A percentile compares a stretch with the other conserved stretches of the same genome.
Conservation (phyloP, 106 monocot species). For the Phalaenopsis aphrodite region DNA sequence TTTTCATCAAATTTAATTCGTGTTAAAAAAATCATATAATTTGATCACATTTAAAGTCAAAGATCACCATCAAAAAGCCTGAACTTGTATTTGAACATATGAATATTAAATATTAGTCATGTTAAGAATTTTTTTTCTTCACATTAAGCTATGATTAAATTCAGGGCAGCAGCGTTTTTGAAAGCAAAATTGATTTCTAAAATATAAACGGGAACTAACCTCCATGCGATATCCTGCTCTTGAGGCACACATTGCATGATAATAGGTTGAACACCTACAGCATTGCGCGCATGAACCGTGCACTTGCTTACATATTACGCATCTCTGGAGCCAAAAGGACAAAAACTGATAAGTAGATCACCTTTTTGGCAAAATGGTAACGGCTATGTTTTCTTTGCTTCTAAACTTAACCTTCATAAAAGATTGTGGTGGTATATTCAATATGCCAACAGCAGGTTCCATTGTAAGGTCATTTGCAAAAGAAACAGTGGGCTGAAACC, state of each 20-base stretch:
- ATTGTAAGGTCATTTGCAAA: constrained; percentile 79
- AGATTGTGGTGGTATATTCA: constrained; percentile 55
- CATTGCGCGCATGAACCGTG: constrained; percentile 94
- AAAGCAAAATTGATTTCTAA: background rate
- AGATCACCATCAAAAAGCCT: background rate
- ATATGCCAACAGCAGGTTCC: constrained; percentile 94
- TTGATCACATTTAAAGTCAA: background rate
- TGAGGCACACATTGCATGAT: constrained; percentile 97
- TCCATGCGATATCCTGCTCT: constrained; percentile 96
- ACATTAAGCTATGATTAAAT: background rate
- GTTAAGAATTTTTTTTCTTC: background rate
- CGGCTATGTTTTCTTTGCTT: background rate
- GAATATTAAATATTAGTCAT: background rate
- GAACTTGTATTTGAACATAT: background rate
- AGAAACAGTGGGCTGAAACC: constrained; percentile 95
- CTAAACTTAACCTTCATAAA: constrained; percentile 60
- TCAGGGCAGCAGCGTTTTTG: background rate
- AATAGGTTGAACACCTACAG: constrained; percentile 74
- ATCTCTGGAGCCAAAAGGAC: constrained; percentile 29
- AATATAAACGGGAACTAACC: constrained; percentile 28
- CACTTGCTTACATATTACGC: constrained; percentile 84
- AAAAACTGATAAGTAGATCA: background rate
- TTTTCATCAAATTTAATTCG: no score
- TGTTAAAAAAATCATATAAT: no score
- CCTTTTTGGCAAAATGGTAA: background rate